phyloP scores from a whole-genome alignment of 192 early-diverging fungal genomes.

The Linnemannia elongata region DNA sequence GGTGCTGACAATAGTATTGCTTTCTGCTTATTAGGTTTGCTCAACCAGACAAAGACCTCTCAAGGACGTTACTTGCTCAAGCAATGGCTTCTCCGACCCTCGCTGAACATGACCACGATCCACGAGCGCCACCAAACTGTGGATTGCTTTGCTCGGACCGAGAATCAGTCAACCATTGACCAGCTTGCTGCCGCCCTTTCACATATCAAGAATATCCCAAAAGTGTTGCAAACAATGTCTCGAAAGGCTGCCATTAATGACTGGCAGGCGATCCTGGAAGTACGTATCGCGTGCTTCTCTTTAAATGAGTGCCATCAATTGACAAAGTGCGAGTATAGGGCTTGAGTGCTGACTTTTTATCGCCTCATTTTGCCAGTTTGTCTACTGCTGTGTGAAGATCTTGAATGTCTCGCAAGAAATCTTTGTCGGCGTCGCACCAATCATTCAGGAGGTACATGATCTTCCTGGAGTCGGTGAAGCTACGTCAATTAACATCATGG shows the following conservation, averaged over 20 bases:
- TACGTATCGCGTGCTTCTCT: constrained; percentile 15
- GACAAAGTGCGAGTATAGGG: background rate
- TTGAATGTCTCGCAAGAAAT: constrained; percentile 40
- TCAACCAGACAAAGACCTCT: constrained; percentile 73
- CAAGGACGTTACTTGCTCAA: constrained; percentile 68
- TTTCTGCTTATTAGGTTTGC: constrained; percentile 60
- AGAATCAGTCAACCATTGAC: constrained; percentile 57
- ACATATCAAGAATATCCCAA: constrained; percentile 65
- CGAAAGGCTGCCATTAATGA: constrained; percentile 63
- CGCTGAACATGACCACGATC: constrained; percentile 61
- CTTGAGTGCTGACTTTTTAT: background rate
- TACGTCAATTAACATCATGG: background rate
- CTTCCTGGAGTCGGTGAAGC: background rate
- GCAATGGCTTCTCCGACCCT: constrained; percentile 80
- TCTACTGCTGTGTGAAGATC: constrained; percentile 69
- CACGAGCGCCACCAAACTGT: constrained; percentile 69
- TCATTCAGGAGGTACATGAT: constrained; percentile 36
- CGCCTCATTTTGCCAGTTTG: constrained; percentile 58
- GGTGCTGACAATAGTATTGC: background rate
- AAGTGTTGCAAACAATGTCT: constrained; percentile 59
- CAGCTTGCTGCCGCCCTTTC: constrained; percentile 61
- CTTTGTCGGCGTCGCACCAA: constrained; percentile 16
- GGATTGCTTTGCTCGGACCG: constrained; percentile 61
- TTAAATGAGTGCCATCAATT: background rate
- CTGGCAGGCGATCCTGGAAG: constrained; percentile 75